Conservation (phyloP, 148 eudicot genomes). For the Rhododendron simsii region DNA sequence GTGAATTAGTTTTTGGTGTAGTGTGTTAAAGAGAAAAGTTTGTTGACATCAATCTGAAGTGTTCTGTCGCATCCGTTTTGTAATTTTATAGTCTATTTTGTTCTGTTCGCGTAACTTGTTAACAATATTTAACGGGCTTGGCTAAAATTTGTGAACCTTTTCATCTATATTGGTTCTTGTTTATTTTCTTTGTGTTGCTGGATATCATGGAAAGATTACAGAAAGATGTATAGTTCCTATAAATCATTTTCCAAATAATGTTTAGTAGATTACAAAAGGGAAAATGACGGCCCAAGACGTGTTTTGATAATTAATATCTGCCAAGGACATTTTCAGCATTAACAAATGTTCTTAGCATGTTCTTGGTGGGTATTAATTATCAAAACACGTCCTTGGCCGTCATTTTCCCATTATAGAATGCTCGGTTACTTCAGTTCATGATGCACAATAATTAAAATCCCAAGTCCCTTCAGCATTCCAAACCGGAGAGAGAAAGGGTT, state of each 20-base stretch:
- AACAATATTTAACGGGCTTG: not conserved
- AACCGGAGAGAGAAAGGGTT: not conserved
- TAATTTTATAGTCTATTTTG: not conserved
- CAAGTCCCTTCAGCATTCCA: not conserved
- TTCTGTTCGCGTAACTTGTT: not conserved
- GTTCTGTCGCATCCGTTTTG: not conserved
- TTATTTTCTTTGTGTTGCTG: not conserved
- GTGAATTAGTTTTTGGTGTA: not conserved
- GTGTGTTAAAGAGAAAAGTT: not conserved
- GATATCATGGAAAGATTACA: not conserved
- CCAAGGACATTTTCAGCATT: too few relatives aligned
- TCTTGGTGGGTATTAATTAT: too few relatives aligned
- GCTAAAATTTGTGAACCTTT: not conserved
- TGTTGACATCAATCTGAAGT: not conserved
- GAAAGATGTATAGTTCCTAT: not conserved
- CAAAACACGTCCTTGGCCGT: too few relatives aligned
- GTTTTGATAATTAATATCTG: too few relatives aligned
- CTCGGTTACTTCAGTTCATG: not conserved
- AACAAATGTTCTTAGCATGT: too few relatives aligned
- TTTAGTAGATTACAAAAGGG: not conserved
- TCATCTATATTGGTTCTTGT: not conserved
- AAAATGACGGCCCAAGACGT: too few relatives aligned
- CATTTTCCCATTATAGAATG: not conserved
- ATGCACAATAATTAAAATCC: not conserved
- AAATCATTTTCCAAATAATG: not conserved